Base-by-base conservation (phyloP, 1,139 yeast genomes). In the Lodderomyces oxycetoniae region DNA sequence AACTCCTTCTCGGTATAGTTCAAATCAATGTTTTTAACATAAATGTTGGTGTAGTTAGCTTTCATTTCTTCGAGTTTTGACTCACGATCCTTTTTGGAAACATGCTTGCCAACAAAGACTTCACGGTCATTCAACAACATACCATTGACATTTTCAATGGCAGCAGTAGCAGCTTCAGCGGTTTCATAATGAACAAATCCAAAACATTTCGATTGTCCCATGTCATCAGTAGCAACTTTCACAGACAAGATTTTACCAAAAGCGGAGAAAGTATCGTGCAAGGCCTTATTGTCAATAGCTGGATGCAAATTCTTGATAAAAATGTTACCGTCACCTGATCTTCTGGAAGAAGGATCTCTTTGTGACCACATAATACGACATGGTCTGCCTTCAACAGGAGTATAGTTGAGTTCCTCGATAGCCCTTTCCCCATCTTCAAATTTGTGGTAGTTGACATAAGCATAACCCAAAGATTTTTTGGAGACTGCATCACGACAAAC, bases 301-400 rank as follows among this genome's bases (percentile, higher is more conserved):
- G 96, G 94, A 67, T 91, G 96, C 70, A 91, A 80, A 79, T 91
- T 93, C 81, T 91, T 91, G 74, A 91, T 91, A 78, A 85, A 91
- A 50, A 93, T 83, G 77, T 91, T 91, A 58, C 96, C 96, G 48
- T 87, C 85, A 63, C 97, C 97, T 59, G 84, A 83, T 76, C 86
- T 87, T 77, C 98, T 86, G 55, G 82, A 67, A 46, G 96, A 78
- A 47, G 98, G 98, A 64, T 91, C 97, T 71, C 98, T 87, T 75
- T 93, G 98, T 49, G 97, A 88, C 96, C 97, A 89, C 98, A 93
- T 93, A 72, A 91, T 91, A 70, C 99, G 89, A 71, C 97, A 88
- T 55, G 96, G 91, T 59, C 85, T 88, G 58, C 96, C 97, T 68
- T 89, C 91, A 68, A 91, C 80, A 56, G 79, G 80, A 44, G 88